Evolutionary conservation across 2,329 filamentous ascomycete genomes (phyloP), one percentile per base, ranked within the genome.

Genomic region (Phoma sp.): DNA sequence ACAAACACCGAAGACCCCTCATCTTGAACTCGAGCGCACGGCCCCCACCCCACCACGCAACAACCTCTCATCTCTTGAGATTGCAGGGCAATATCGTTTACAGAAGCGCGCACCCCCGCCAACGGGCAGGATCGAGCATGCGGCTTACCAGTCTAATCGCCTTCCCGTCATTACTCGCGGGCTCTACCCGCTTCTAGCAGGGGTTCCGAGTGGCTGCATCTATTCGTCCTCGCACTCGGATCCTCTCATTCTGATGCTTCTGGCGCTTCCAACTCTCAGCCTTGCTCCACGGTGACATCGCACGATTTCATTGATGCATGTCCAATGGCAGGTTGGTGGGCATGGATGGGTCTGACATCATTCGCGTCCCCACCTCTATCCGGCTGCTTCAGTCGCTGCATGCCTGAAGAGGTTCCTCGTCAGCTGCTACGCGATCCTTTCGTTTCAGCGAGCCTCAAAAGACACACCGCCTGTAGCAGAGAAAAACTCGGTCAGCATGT

Each of bases 11-110:
- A 64, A 48, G 57, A 58, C 47, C 57, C 52, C 53, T 67, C 62
- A 67, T 68, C 61, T 68, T 59, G 58, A 66, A 63, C 52, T 57
- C 59, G 56, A 52, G 50, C 39, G 68, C 71, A 70, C 67, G 67
- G 62, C 36, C 65, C 54, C 51, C 47, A 64, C 57, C 59, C 64
- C 61, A 63, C 62, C 62, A 62, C 58, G 53, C 61, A 57, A 49
- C 33, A 54, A 49, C 50, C 56, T 62, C 56, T 64, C 68, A 71
- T 74, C 62, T 71, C 67, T 63, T 64, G 60, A 73, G 58, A 74
- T 73, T 73, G 42, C 65, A 51, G 60, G 40, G 59, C 64, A 68
- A 67, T 65, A 60, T 67, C 59, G 57, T 66, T 61, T 59, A 49
- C 59, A 50, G 36, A 18, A 30, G 46, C 37, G 21, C 28, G 34